These are phyloP conservation scores for Hymenoscyphus fructigenus DNA, from an alignment of 2,329 filamentous ascomycete genomes.

Conservation along the genomic window DNA sequence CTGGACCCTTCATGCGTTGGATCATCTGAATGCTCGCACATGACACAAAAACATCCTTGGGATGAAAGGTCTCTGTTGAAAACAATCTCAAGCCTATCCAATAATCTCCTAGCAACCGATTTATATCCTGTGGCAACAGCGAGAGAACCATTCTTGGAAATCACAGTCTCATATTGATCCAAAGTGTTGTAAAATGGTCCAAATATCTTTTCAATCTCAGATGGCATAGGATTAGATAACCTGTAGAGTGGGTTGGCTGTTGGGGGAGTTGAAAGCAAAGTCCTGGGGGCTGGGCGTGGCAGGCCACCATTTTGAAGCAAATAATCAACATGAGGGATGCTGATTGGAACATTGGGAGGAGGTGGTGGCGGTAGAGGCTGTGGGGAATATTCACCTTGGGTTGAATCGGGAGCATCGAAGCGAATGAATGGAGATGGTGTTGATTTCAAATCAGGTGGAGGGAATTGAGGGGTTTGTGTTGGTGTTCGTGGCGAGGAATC, in stretches of 20 bases:
- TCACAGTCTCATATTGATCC: constrained; percentile 80
- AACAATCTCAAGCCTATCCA: constrained; percentile 90
- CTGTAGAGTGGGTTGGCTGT: constrained; percentile 46
- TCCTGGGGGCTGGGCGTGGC: constrained; percentile 67
- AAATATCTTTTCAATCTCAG: constrained; percentile 73
- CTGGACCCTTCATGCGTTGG: constrained; percentile 47
- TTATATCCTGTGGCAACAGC: constrained; percentile 94
- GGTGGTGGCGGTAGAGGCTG: constrained; percentile 73
- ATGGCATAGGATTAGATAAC: constrained; percentile 32
- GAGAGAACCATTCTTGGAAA: constrained; percentile 81
- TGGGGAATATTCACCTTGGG: constrained; percentile 33
- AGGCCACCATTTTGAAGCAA: constrained; percentile 86
- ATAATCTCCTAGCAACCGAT: constrained; percentile 83
- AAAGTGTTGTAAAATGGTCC: constrained; percentile 79
- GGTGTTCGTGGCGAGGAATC: constrained; percentile 62
- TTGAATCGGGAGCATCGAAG: constrained; percentile 38
- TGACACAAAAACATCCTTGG: constrained; percentile 80
- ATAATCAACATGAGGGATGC: constrained; percentile 85
- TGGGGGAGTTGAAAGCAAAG: constrained; percentile 66
- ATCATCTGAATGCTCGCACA: constrained; percentile 65
- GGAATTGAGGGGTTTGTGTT: constrained; percentile 53
- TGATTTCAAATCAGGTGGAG: constrained; percentile 33
- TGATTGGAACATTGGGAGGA: constrained; percentile 53
- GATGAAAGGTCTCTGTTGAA: constrained; percentile 90
- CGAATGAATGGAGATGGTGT: constrained; percentile 36